Base-by-base conservation (phyloP, 208 protist species). In the Trypanosoma congolense region DNA sequence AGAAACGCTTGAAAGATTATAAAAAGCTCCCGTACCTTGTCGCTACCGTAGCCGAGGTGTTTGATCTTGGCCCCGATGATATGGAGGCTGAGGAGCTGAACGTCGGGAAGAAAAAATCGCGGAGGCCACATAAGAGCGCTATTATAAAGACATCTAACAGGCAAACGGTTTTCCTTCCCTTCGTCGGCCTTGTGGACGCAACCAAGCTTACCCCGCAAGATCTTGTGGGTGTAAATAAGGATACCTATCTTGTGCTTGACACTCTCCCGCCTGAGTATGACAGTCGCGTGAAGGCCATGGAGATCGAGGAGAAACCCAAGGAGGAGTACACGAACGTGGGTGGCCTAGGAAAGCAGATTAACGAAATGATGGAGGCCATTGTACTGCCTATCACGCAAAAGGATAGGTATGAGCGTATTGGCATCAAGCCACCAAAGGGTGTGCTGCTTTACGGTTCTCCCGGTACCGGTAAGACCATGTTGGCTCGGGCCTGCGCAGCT, bases 251-350 rank as follows among this genome's bases (percentile, higher is more conserved):
- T 12, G 95, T 99, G 47, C 82, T 99, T 2, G 98, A 99, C 73
- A 98, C 87, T 21, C 84, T 99, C 16, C 98, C 98, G n/a, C 75
- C 96, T 18, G 98, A 99, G 89, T 99, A 98, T 75, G 98, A 99
- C 78, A 96, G 96, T 35, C 97, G 98, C 19, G 98, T 99, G n/a
- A 99, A 99, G 81, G 97, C 98, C 28, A 99, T 99, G 98, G 98
- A 99, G 76, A 97, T 99, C 29, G 98, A 99, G 50, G 98, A 99
- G 68, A 96, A 95, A 71, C 99, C 99, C 30, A 99, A 96, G 54
- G 99, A 99, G 63, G 96, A 97, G 58, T 99, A 99, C 75, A 94
- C 80, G 14, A 97, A 99, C 56, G 90, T 99, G 44, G 99, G 99
- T 30, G 99, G 99, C 5, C 83, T 99, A 14, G 98, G 99, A 70